phyloP scores from a whole-genome alignment of 2,329 filamentous ascomycete species.

The Rutstroemia sp. region DNA sequence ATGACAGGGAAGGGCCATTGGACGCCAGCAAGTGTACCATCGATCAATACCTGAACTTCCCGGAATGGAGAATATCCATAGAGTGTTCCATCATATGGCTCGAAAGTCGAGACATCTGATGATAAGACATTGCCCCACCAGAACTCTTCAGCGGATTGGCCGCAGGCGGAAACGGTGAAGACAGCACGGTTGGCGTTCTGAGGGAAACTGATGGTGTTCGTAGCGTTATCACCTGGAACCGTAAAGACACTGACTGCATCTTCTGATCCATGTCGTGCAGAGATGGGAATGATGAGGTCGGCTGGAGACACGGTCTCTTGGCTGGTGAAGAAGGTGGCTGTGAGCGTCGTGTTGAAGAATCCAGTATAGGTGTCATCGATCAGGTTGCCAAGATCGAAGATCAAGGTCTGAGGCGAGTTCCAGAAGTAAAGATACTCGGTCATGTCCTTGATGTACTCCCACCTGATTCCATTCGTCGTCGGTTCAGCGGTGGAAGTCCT shows the following conservation, averaged over 20 bases:
- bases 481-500: conserved; percentile 78
- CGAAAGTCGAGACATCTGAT: conserved; percentile 52
- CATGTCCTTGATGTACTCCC: conserved; percentile 75
- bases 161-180: conserved; percentile 69
- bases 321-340: conserved; percentile 60
- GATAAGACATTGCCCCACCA: conserved; percentile 77
- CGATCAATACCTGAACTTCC: conserved; percentile 70
- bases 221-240: conserved; percentile 55
- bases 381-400: conserved; percentile 73
- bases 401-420: conserved; percentile 61
- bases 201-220: conserved; percentile 54
- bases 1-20: conserved; percentile 78
- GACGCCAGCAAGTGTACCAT: conserved; percentile 64
- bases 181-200: conserved; percentile 60
- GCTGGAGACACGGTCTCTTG: conserved; percentile 41
- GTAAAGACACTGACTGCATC: conserved; percentile 58
- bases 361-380: conserved; percentile 66
- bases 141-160: conserved; percentile 71
- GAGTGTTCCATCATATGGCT: conserved; percentile 45
- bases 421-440: conserved; percentile 63
- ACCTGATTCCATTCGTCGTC: conserved; percentile 60
- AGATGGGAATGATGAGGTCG: conserved; percentile 61
- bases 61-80: conserved; percentile 67
- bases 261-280: conserved; percentile 41
- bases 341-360: conserved; percentile 65